Evolutionary conservation across 2,329 filamentous ascomycete species (phyloP), one percentile per base, ranked within the genome.

Genomic region (Neopestalotiopsis clavispora): DNA sequence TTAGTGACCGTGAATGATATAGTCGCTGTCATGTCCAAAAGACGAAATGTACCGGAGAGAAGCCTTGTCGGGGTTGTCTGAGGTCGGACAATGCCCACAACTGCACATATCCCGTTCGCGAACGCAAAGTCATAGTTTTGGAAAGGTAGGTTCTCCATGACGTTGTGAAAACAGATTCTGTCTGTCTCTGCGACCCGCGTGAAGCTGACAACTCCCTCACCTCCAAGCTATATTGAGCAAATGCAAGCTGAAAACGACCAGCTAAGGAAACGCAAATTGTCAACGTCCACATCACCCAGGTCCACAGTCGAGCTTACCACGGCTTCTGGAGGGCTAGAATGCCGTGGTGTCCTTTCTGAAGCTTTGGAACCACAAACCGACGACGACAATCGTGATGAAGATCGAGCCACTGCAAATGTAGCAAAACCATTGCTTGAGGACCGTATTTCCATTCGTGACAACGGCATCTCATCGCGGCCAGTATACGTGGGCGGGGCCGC

Each of bases 21-120:
- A 69, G 70, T 34, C 75, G 23, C 67, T 80, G 57, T 68, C 76
- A 62, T 65, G 63, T 69, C 14, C 71, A 73, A 32, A 73, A 73
- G 65, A 73, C 68, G 38, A 73, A 72, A 45, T 73, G 72, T 63
- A 70, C 71, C 17, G 71, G 72, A 20, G 70, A 70, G 17, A 68
- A 68, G 66, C 72, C 72, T 17, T 73, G 72, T 60, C 65, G 66
- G 20, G 66, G 71, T 14, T 73, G 72, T 45, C 40, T 71, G 40
- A 68, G 69, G 40, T 72, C 71, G 2, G 70, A 70, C 32, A 70
- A 67, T 49, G 68, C 59, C 34, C 34, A 66, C 5, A 67, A 70
- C 32, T 74, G 72, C 59, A 66, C 67, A 6, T 72, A 71, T 67
- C 70, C 71, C 42, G 66, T 61, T 56, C 69, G 70, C 23, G 71